Conservation (phyloP, 495 filamentous ascomycete genomes). For the Lasiosphaeria hispida region DNA sequence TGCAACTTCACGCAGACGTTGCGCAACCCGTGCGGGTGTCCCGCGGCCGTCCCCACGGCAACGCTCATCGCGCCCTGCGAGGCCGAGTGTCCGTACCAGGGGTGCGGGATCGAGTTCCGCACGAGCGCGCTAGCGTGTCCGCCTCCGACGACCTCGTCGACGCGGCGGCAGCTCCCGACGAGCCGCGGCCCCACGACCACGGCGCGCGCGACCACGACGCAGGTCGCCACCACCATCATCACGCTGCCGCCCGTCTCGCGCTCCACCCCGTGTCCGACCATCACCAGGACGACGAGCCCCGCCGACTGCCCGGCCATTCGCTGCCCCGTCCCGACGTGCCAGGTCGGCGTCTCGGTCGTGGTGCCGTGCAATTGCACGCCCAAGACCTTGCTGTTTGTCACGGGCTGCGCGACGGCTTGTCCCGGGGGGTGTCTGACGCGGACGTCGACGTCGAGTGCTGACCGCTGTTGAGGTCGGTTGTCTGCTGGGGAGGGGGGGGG, state of each 20-base stretch:
- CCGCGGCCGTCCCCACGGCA: conserved; percentile 28
- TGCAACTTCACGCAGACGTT: conserved; percentile 27
- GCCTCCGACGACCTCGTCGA: conserved; percentile 13
- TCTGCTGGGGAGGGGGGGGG: not conserved
- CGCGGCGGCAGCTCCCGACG: conserved; percentile 6
- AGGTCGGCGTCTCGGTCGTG: conserved; percentile 26
- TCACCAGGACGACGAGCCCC: conserved; percentile 40
- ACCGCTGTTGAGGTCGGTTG: not conserved
- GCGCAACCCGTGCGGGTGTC: conserved; percentile 31
- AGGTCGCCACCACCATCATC: conserved; percentile 27
- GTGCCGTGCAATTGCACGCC: conserved; percentile 40
- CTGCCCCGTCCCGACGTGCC: conserved; percentile 43
- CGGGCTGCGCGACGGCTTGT: conserved; percentile 40
- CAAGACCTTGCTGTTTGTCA: conserved; percentile 39
- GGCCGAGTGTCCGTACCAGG: conserved; percentile 30
- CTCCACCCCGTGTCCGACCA: conserved; percentile 35
- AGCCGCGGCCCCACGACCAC: conserved; percentile 7
- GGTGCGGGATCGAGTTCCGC: conserved; percentile 32
- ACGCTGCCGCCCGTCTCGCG: conserved; percentile 21
- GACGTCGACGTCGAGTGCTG: conserved; percentile 28
- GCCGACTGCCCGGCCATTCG: conserved; percentile 37
- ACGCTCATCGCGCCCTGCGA: conserved; percentile 34
- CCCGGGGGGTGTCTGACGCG: conserved; percentile 36
- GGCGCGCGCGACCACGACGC: conserved; percentile 8
- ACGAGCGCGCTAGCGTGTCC: conserved; percentile 22